A percentile compares a stretch with the other conserved stretches of the same genome.
phyloP scores from a whole-genome alignment of 345 rosid genomes.

The Gossypium mustelinum region DNA sequence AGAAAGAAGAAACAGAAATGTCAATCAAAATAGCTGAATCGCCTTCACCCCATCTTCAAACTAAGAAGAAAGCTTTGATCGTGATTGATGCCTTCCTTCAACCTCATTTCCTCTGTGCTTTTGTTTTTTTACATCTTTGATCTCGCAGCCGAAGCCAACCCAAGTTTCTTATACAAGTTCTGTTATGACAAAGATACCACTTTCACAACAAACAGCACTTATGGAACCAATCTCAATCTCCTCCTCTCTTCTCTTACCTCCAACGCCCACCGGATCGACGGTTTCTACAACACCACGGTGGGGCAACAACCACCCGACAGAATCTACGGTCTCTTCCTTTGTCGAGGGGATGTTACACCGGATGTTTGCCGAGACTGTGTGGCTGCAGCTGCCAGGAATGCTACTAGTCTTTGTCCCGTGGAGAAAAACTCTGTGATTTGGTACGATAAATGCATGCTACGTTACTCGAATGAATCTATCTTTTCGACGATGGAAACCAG shows the following conservation, averaged over 20 bases:
- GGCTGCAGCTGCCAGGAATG: background rate
- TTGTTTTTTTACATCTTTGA: background rate
- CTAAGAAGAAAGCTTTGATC: background rate
- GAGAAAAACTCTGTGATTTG: background rate
- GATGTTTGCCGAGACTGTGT: constrained; percentile 9
- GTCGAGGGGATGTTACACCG: constrained; percentile 27
- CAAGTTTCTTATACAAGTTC: background rate
- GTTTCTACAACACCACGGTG: constrained; percentile 7
- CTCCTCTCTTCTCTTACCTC: constrained; percentile 2
- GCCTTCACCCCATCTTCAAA: background rate
- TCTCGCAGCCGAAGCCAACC: background rate
- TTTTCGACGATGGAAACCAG: background rate
- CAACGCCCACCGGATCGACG: background rate
- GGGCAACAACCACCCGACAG: background rate
- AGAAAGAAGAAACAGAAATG: background rate
- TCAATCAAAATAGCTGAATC: background rate
- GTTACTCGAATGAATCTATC: constrained; percentile 8
- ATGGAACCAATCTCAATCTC: constrained; percentile 5
- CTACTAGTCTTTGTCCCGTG: constrained; percentile 5
- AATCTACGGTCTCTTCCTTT: constrained; percentile 25
- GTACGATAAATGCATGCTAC: constrained; percentile 25
- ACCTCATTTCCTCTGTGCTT: background rate
- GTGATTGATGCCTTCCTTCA: constrained; percentile 4
- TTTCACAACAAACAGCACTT: background rate
- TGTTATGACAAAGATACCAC: background rate